Evolutionary conservation across 768 basidiomycete species (phyloP).

Genomic region (Mycena chlorophos): DNA sequence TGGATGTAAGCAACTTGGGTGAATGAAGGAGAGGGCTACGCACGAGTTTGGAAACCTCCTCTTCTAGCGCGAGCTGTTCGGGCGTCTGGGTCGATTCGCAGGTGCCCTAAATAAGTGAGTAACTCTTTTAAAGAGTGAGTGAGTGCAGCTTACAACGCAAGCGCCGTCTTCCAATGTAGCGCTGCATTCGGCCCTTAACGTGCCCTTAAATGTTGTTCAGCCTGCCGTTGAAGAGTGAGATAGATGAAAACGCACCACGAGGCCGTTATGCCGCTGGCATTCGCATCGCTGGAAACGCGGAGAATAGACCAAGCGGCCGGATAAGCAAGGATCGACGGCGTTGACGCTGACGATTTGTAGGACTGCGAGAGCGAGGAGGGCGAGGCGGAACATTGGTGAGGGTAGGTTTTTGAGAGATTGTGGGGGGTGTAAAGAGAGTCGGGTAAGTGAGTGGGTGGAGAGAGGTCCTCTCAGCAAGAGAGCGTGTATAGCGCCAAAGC

Average conservation of each 20-base stretch:
- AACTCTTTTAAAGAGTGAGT: background rate
- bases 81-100: background rate
- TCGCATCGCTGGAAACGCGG: conserved; percentile 12
- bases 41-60: conserved; percentile 1
- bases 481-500: too few relatives aligned
- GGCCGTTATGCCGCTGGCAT: conserved; percentile 15
- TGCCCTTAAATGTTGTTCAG: conserved; percentile 3
- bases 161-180: conserved; percentile 2
- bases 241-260: conserved; percentile 3
- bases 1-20: background rate
- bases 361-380: too few relatives aligned
- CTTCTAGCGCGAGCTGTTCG: conserved; percentile 2
- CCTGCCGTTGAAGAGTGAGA: background rate
- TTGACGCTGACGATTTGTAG: too few relatives aligned
- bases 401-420: too few relatives aligned
- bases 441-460: too few relatives aligned
- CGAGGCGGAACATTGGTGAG: too few relatives aligned
- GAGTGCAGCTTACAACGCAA: background rate
- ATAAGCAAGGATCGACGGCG: background rate
- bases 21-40: background rate
- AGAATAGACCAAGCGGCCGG: background rate
- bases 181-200: conserved; percentile 10
- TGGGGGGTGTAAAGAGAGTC: too few relatives aligned
- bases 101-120: background rate
- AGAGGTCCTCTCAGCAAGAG: too few relatives aligned